These are phyloP conservation scores for Pluteus cervinus DNA, from an alignment of 768 basidiomycete genomes.

Conservation along the genomic window DNA sequence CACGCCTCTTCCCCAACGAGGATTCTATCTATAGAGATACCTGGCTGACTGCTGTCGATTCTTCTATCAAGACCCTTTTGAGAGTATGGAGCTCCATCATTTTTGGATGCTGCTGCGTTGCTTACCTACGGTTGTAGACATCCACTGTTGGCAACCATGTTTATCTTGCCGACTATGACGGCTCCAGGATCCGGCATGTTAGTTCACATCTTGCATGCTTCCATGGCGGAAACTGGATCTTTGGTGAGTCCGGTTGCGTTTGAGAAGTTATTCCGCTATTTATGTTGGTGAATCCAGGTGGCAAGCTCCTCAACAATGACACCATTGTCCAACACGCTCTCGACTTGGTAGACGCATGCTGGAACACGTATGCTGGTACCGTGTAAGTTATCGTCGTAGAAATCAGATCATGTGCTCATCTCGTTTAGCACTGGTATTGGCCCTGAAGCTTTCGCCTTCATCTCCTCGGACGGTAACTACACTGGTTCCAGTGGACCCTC, in stretches of 20 bases:
- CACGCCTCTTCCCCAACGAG: conserved; percentile 62
- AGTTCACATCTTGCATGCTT: conserved; percentile 75
- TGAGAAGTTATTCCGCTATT: background rate
- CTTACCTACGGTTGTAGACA: conserved; percentile 29
- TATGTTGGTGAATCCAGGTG: conserved; percentile 43
- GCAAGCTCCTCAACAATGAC: conserved; percentile 60
- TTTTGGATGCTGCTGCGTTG: no score
- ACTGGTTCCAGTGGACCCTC: conserved; percentile 41
- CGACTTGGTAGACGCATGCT: conserved; percentile 62
- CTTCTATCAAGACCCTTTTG: conserved; percentile 55
- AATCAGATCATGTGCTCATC: background rate
- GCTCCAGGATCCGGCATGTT: conserved; percentile 45
- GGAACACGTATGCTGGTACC: conserved; percentile 74
- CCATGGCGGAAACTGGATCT: conserved; percentile 70
- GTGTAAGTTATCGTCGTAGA: conserved; percentile 35
- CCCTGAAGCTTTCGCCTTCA: conserved; percentile 61
- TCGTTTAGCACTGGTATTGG: conserved; percentile 63
- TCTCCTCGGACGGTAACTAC: conserved; percentile 57
- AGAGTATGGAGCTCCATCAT: conserved; percentile 33
- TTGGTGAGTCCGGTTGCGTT: no score
- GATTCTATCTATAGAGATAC: conserved; percentile 58
- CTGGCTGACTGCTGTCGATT: conserved; percentile 68
- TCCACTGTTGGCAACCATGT: conserved; percentile 58
- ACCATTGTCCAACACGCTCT: conserved; percentile 61
- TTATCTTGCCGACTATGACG: conserved; percentile 64